Evolutionary conservation across 495 filamentous ascomycete species (phyloP), one percentile per base, ranked within the genome.

Genomic region (Aspergillus biplanus): DNA sequence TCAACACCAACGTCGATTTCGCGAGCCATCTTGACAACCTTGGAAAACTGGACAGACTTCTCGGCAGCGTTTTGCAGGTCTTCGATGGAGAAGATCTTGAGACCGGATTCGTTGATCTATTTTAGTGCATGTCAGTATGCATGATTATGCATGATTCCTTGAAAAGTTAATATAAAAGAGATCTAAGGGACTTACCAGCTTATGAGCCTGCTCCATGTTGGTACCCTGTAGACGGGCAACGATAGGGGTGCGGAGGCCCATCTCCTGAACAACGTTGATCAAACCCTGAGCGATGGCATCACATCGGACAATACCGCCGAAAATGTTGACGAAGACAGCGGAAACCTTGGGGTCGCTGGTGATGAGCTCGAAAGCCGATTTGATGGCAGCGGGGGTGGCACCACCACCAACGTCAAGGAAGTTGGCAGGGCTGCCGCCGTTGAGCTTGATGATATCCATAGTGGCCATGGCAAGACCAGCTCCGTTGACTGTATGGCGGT

Each of bases 401-500:
- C 95, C 95, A 75, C 95, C 95, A 67, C 95, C 95, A 65, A 98
- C 96, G 74, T 99, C 95, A 62, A 99, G 85, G 89, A 99, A 99
- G 85, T 99, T 99, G 62, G 95, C 95, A 57, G 95, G 95, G 71
- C 85, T 84, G 56, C 95, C 95, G 71, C 95, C 95, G 82, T 99
- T 99, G 33, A 99, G 87, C 86, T 99, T 99, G 86, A 99, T 99
- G 80, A 99, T 98, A 79, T 99, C 95, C 95, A 99, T 99, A 68
- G 95, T 99, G 59, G 95, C 95, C 95, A 99, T 99, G 74, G 95
- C 95, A 61, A 99, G 90, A 82, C 95, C 95, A 67, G 95, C 95
- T 76, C 95, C 95, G 79, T 99, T 99, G 81, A 99, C 95, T 75
- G 47, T 1, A 60, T 11, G 35, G 6, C 15, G 15, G 12, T 50